Conservation (phyloP, 257 asterid species). For the Rubia yunnanensis region DNA sequence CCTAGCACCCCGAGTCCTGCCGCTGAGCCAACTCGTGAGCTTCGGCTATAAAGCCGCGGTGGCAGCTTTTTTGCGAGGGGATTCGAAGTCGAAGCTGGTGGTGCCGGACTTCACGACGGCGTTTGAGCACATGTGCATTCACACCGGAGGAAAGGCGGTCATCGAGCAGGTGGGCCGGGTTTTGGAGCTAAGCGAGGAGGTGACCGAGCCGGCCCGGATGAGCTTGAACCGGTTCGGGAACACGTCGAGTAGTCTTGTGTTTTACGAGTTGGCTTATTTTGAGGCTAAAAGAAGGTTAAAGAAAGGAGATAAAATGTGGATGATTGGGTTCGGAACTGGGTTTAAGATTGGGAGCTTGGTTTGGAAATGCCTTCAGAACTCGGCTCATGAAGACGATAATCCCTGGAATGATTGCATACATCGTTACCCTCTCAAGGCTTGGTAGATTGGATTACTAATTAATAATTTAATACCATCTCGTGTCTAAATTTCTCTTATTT, state of each 20-base stretch:
- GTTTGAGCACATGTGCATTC: slow-evolving; percentile 55
- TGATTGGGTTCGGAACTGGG: slow-evolving; percentile 72
- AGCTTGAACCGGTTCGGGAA: slow-evolving; percentile 56
- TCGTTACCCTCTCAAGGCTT: slow-evolving; percentile 35
- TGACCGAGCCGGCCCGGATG: slow-evolving; percentile 63
- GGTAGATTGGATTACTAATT: slow-evolving; percentile 8
- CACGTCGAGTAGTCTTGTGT: slow-evolving; percentile 55
- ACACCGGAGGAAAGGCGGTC: slow-evolving; percentile 62
- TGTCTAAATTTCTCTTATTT: too few relatives aligned
- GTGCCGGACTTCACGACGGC: slow-evolving; percentile 53
- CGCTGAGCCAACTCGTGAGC: slow-evolving; percentile 36
- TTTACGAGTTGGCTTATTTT: slow-evolving; percentile 63
- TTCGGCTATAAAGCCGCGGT: slow-evolving; percentile 23
- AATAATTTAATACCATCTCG: too few relatives aligned
- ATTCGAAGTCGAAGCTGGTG: slow-evolving; percentile 21
- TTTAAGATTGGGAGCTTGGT: slow-evolving; percentile 57
- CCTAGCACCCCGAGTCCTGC: slow-evolving; percentile 46
- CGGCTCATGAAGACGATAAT: slow-evolving; percentile 43
- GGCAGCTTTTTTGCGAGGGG: slow-evolving; percentile 1
- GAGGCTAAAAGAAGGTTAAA: slow-evolving; percentile 52
- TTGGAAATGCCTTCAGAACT: slow-evolving; percentile 47
- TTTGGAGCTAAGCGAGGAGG: slow-evolving; percentile 23
- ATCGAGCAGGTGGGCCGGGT: slow-evolving; percentile 44
- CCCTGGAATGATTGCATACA: slow-evolving; percentile 59
- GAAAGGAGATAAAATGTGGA: slow-evolving; percentile 69